Evolutionary conservation across 208 protist species (phyloP).

Genomic region (Spironucleus salmonicida): DNA sequence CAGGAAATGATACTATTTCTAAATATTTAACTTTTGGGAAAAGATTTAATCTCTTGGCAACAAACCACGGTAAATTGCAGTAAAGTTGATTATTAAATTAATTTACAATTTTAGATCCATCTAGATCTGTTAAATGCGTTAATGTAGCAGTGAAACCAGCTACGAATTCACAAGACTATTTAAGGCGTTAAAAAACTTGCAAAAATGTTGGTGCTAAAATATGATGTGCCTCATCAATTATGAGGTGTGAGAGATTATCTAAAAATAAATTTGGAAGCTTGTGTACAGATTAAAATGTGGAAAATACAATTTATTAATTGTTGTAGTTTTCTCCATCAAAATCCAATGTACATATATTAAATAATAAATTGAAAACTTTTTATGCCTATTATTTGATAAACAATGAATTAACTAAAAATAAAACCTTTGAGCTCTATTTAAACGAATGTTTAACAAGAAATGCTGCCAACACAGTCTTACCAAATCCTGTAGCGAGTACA

Average conservation of each 20-base stretch:
- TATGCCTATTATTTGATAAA: constrained; percentile 23
- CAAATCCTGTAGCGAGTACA: constrained; percentile 14
- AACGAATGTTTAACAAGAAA: background rate
- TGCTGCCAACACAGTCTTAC: constrained; percentile 1
- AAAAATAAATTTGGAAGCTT: background rate
- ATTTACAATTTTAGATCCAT: background rate
- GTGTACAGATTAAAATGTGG: background rate
- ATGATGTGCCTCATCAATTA: constrained; percentile 22
- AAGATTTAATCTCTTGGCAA: background rate
- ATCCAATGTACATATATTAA: background rate
- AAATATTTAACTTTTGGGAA: constrained; percentile 16
- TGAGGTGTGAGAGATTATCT: background rate
- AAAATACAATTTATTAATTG: background rate
- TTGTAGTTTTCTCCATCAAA: background rate
- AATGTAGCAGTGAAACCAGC: constrained; percentile 10
- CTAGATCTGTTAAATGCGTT: background rate
- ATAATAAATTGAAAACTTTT: background rate
- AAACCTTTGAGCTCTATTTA: background rate
- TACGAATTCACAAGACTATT: background rate
- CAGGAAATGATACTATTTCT: too few relatives aligned
- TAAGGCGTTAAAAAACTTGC: background rate
- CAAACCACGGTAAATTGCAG: constrained; percentile 7
- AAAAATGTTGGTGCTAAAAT: constrained; percentile 1
- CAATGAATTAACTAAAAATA: constrained; percentile 9
- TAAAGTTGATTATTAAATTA: background rate